phyloP scores from a whole-genome alignment of 495 filamentous ascomycete species.

The Wilcoxina mikolae region DNA sequence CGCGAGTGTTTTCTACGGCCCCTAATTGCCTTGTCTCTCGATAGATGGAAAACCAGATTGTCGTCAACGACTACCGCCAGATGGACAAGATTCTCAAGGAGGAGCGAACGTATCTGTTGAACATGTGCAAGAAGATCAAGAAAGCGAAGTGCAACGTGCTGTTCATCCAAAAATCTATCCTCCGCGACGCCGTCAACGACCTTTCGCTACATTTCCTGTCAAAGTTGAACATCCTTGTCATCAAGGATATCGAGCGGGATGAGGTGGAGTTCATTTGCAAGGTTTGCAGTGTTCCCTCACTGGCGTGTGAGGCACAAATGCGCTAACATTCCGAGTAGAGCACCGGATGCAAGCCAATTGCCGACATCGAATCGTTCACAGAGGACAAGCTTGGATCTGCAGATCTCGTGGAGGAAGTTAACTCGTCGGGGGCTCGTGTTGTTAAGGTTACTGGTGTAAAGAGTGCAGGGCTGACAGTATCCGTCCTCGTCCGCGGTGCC shows the following conservation, averaged over 20 bases:
- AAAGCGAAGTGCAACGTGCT: slow-evolving; percentile 99
- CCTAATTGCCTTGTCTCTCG: slow-evolving; percentile 13
- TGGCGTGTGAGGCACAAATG: neutral
- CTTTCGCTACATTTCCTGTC: slow-evolving; percentile 92
- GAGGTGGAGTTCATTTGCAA: slow-evolving; percentile 99
- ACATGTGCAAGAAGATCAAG: slow-evolving; percentile 99
- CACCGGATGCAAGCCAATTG: slow-evolving; percentile 96
- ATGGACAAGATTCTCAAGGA: slow-evolving; percentile 99
- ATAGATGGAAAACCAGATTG: slow-evolving; percentile 97
- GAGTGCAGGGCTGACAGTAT: slow-evolving; percentile 68
- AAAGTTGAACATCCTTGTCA: slow-evolving; percentile 82
- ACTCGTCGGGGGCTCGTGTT: slow-evolving; percentile 70
- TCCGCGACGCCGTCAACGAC: slow-evolving; percentile 95
- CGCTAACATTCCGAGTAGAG: slow-evolving; percentile 32
- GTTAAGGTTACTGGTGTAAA: slow-evolving; percentile 91
- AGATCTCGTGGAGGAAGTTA: slow-evolving; percentile 84
- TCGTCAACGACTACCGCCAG: slow-evolving; percentile 97
- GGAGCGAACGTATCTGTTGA: slow-evolving; percentile 91
- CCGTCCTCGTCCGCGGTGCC: slow-evolving; percentile 83
- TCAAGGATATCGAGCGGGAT: slow-evolving; percentile 97
- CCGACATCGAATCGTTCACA: slow-evolving; percentile 95
- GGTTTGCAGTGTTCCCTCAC: slow-evolving; percentile 25
- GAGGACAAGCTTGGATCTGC: slow-evolving; percentile 97
- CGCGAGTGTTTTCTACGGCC: neutral
- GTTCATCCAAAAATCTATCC: slow-evolving; percentile 94